These are phyloP conservation scores for Boletus insuetus DNA, from an alignment of 768 basidiomycete species.

Conservation along the genomic window DNA sequence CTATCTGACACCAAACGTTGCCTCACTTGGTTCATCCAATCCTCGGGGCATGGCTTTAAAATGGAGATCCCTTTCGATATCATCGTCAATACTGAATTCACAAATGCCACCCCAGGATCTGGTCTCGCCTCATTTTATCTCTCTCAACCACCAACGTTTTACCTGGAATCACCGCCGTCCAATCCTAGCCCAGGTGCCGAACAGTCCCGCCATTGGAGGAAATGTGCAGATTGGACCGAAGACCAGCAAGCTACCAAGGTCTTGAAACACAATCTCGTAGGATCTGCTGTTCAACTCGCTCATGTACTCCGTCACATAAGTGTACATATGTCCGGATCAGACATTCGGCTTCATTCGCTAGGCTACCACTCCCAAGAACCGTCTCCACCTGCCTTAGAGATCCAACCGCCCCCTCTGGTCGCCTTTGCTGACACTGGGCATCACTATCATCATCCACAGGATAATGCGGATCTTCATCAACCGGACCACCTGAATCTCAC, in stretches of 20 bases:
- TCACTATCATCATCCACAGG: constrained; percentile 30
- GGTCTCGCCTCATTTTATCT: constrained; percentile 65
- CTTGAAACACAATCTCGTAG: constrained; percentile 62
- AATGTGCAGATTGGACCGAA: constrained; percentile 76
- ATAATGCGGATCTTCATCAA: constrained; percentile 16
- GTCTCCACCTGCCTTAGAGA: constrained; percentile 35
- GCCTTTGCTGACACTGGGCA: constrained; percentile 28
- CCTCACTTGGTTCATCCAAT: constrained; percentile 78
- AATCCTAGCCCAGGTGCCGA: constrained; percentile 29
- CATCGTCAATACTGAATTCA: constrained; percentile 58
- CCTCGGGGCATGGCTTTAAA: constrained; percentile 72
- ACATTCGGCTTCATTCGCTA: constrained; percentile 38
- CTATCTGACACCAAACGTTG: constrained; percentile 63
- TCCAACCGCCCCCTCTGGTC: constrained; percentile 40
- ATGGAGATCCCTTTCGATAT: constrained; percentile 77
- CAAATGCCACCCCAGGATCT: constrained; percentile 49
- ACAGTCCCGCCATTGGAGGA: constrained; percentile 51
- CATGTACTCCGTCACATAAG: constrained; percentile 52
- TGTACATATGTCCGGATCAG: constrained; percentile 29
- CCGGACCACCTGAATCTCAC: constrained; percentile 16
- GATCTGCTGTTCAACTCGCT: constrained; percentile 58
- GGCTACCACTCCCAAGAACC: constrained; percentile 32
- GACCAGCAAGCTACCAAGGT: constrained; percentile 63
- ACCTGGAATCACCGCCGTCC: constrained; percentile 47
- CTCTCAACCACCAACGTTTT: constrained; percentile 67